Evolutionary conservation across 768 basidiomycete genomes (phyloP).

Genomic region (Podaxis sp.): DNA sequence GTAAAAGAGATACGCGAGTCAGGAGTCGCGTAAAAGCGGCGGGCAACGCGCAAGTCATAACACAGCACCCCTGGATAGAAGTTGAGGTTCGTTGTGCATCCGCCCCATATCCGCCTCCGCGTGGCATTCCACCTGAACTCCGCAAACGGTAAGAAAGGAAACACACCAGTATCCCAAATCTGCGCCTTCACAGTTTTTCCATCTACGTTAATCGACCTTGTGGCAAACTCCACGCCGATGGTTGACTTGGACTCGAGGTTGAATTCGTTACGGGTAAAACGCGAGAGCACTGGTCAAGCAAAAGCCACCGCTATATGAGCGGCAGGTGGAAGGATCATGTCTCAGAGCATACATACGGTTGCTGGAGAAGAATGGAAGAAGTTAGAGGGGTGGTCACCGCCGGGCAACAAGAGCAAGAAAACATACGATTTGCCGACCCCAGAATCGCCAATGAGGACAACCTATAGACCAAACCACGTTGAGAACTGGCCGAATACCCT

Average conservation of each 20-base stretch:
- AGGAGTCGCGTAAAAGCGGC: background rate
- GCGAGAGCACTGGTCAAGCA: constrained; percentile 79
- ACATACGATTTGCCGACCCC: constrained; percentile 99
- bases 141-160: background rate
- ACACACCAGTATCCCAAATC: constrained; percentile 97
- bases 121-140: constrained; percentile 4
- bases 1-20: background rate
- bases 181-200: constrained; percentile 97
- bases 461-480: constrained; percentile 41
- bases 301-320: constrained; percentile 6
- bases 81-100: background rate
- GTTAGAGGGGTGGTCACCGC: constrained; percentile 8
- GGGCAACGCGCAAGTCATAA: background rate
- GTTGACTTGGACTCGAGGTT: constrained; percentile 99
- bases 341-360: constrained; percentile 48
- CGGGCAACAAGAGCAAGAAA: constrained; percentile 13
- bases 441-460: constrained; percentile 98
- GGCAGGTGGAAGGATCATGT: constrained; percentile 9
- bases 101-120: constrained; percentile 11
- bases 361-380: constrained; percentile 27
- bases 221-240: constrained; percentile 98
- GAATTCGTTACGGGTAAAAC: constrained; percentile 99
- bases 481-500: background rate
- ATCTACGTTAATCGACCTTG: constrained; percentile 92
- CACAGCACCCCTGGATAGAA: background rate